These are phyloP conservation scores for Diddensiella transvaalensis DNA, from an alignment of 805 yeast genomes.

Conservation along the genomic window DNA sequence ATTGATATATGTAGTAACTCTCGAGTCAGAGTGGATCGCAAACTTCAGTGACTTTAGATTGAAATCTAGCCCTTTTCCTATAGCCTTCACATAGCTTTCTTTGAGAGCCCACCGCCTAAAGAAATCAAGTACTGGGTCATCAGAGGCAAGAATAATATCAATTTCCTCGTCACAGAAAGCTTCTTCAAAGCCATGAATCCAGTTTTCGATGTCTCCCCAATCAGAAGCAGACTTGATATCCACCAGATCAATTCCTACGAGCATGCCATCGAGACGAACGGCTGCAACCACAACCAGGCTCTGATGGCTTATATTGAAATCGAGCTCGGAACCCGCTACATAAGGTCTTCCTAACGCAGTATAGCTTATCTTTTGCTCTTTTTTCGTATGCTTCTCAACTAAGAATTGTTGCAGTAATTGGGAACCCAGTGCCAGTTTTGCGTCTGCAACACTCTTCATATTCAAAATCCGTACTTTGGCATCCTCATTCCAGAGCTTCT, in stretches of 20 bases:
- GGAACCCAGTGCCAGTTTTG: conserved; percentile 41
- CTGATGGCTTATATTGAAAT: conserved; percentile 44
- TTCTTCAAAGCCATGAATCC: background rate
- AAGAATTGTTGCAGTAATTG: conserved; percentile 45
- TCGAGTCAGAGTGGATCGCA: background rate
- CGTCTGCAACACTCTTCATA: conserved; percentile 28
- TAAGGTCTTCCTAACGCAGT: conserved; percentile 39
- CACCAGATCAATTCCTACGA: conserved; percentile 10
- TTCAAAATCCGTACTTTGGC: background rate
- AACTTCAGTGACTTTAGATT: conserved; percentile 1
- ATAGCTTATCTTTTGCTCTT: conserved; percentile 37
- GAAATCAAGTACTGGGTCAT: conserved; percentile 7
- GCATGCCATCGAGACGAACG: conserved; percentile 1
- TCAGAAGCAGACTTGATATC: background rate
- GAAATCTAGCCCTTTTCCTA: conserved; percentile 51
- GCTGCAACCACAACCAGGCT: conserved; percentile 1
- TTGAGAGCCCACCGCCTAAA: conserved; percentile 70
- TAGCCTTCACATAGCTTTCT: conserved; percentile 66
- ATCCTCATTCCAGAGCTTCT: conserved; percentile 25
- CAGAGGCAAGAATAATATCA: conserved; percentile 1
- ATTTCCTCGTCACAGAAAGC: conserved; percentile 1
- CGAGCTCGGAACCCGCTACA: conserved; percentile 20
- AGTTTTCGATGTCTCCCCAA: background rate
- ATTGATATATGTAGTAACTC: background rate
- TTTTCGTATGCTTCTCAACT: conserved; percentile 34